Evolutionary conservation across 805 yeast species (phyloP).

Genomic region (Maudiozyma turicensis): DNA sequence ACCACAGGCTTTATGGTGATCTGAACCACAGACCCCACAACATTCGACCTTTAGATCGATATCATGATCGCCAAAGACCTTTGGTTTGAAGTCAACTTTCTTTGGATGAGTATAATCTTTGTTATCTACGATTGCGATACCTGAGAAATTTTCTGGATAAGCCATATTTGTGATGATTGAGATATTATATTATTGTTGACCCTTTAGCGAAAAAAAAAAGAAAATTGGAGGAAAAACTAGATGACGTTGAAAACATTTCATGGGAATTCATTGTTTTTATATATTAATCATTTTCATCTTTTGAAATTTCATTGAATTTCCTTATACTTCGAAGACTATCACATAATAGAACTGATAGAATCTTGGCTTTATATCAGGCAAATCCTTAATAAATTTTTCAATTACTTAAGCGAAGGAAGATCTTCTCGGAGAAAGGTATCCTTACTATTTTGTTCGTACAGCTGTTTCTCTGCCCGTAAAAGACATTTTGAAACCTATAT

Average conservation of each 20-base stretch:
- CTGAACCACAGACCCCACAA: conserved; percentile 64
- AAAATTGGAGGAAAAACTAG: too few species aligned
- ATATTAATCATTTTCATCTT: too few species aligned
- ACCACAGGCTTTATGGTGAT: conserved; percentile 24
- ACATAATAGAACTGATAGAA: too few species aligned
- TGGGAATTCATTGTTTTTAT: too few species aligned
- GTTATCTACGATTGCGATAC: conserved; percentile 43
- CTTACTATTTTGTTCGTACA: too few species aligned
- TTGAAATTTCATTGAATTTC: too few species aligned
- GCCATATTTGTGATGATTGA: background rate
- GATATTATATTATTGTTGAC: too few species aligned
- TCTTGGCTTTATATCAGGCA: background rate
- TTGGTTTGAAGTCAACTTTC: conserved; percentile 41
- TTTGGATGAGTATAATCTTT: conserved; percentile 49
- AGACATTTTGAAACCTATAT: too few species aligned
- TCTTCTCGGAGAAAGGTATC: background rate
- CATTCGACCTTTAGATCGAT: conserved; percentile 49
- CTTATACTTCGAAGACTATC: too few species aligned
- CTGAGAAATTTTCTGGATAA: conserved; percentile 41
- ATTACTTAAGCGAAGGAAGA: background rate
- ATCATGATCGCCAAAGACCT: conserved; percentile 36
- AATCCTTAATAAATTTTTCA: background rate
- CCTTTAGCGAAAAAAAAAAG: too few species aligned
- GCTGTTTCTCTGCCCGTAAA: too few species aligned
- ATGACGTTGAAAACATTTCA: too few species aligned